phyloP scores from a whole-genome alignment of 73 alveolate species.

The Durusdinium trenchii region DNA sequence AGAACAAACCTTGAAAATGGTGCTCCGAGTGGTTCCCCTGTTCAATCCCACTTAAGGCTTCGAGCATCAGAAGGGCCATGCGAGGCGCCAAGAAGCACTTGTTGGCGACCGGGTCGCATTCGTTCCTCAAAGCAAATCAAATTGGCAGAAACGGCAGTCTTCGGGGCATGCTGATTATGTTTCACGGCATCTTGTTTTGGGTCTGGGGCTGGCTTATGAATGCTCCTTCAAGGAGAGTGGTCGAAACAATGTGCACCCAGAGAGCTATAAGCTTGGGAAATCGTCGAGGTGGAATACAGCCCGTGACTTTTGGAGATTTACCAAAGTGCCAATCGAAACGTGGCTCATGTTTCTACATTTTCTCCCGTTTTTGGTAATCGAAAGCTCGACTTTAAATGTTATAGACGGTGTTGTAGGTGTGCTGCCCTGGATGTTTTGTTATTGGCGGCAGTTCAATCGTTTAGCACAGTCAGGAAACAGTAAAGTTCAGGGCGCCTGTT shows the following conservation, averaged over 20 bases:
- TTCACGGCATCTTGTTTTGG: too few relatives aligned
- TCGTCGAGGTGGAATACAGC: background rate
- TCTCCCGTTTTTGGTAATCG: too few relatives aligned
- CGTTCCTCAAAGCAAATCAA: too few relatives aligned
- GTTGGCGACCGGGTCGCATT: background rate
- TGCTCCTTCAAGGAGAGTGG: conserved; percentile 15
- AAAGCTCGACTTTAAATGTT: too few relatives aligned
- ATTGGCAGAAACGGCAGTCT: too few relatives aligned
- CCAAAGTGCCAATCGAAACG: background rate
- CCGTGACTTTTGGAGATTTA: background rate
- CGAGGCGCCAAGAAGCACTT: background rate
- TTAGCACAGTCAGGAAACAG: conserved; percentile 7
- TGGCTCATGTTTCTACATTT: background rate
- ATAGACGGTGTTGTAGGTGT: too few relatives aligned
- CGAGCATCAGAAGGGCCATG: background rate
- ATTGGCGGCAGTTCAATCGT: too few relatives aligned
- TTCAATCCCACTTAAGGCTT: background rate
- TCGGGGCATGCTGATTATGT: too few relatives aligned
- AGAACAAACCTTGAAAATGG: too few relatives aligned
- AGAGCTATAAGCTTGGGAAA: background rate
- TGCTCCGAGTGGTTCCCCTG: too few relatives aligned
- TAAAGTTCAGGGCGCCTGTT: background rate
- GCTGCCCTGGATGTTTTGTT: too few relatives aligned
- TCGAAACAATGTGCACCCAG: background rate
- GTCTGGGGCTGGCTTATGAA: too few relatives aligned